Conservation (phyloP, 2,329 filamentous ascomycete genomes). For the Lojkania enalia region DNA sequence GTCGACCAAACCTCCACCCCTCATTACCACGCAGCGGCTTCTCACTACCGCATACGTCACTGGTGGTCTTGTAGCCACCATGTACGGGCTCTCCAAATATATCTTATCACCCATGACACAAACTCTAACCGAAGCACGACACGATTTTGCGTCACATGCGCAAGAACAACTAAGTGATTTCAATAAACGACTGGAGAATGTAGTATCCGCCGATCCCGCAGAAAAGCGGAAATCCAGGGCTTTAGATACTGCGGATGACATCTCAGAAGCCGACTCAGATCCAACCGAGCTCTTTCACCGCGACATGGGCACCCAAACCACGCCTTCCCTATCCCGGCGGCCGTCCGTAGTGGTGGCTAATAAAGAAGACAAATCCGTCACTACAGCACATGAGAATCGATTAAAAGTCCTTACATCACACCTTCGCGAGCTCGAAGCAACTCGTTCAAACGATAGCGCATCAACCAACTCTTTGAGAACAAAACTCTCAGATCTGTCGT, state of each 20-base stretch:
- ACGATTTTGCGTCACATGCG: conserved; percentile 59
- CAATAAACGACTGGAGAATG: conserved; percentile 59
- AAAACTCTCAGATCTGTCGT: conserved; percentile 58
- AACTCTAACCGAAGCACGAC: conserved; percentile 57
- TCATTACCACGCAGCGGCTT: conserved; percentile 60
- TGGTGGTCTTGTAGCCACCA: conserved; percentile 57
- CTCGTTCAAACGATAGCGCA: conserved; percentile 54
- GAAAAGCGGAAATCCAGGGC: conserved; percentile 32
- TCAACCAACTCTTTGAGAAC: conserved; percentile 55
- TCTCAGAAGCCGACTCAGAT: conserved; percentile 59
- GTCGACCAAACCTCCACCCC: conserved; percentile 60
- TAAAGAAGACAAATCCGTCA: conserved; percentile 30
- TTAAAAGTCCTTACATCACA: conserved; percentile 57
- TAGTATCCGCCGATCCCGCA: conserved; percentile 65
- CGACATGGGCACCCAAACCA: conserved; percentile 79
- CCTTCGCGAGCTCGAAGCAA: conserved; percentile 56
- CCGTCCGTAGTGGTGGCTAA: conserved; percentile 29
- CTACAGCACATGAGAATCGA: conserved; percentile 48
- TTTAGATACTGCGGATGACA: conserved; percentile 40
- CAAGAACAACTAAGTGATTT: conserved; percentile 56
- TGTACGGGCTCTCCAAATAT: conserved; percentile 73
- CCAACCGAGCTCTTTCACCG: conserved; percentile 81
- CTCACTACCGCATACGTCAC: conserved; percentile 61
- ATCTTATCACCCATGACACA: conserved; percentile 66
- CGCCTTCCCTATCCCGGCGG: conserved; percentile 53